Evolutionary conservation across 1,284 basidiomycete species (phyloP), one percentile per base, ranked within the genome.

Genomic region (Singerocomus rubriflavus): DNA sequence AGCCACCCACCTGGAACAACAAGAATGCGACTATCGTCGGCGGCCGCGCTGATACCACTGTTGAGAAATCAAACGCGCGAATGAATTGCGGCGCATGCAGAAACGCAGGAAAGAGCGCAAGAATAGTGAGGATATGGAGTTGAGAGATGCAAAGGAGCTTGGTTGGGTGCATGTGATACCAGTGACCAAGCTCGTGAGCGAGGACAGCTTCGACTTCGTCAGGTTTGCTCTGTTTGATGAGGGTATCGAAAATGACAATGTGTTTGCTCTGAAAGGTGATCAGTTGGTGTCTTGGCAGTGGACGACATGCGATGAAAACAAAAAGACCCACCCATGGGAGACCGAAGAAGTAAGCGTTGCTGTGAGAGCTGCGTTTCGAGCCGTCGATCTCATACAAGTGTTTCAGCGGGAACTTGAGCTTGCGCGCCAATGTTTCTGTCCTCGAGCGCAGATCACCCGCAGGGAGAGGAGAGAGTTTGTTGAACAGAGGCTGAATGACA

Each of bases 301-400:
- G 21, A 21, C 21, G 4, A 7, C 21, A 49, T 29, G 36, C 5
- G 25, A 35, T 39, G 21, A n/a, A 11, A 37, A 39, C 31, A 16
- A 7, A 17, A 7, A 12, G 11, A 70, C 77, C 48, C 50, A 91
- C 89, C 92, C 91, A 94, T 3, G 92, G 93, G 13, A 96, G 79
- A 53, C 93, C 93, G 60, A 93, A 95, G 77, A 95, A 96, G 74
- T 94, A 94, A 41, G 95, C 94, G 59, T 98, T 98, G 57, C 88
- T 91, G 72, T 98, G 96, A 3, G 90, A 88, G 66, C 88, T 93
- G 48, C 96, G 84, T 74, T 96, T 97, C 50, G 90, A 93, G 27
- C 97, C 96, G 65, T 99, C 96, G 61, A 98, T 98, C 66, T 98
- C 93, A 70, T 97, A 98, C 53, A 99, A 72, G 67, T 97, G 88